phyloP scores from a whole-genome alignment of 768 basidiomycete genomes.

The Phlebiopsis flavidoalba region DNA sequence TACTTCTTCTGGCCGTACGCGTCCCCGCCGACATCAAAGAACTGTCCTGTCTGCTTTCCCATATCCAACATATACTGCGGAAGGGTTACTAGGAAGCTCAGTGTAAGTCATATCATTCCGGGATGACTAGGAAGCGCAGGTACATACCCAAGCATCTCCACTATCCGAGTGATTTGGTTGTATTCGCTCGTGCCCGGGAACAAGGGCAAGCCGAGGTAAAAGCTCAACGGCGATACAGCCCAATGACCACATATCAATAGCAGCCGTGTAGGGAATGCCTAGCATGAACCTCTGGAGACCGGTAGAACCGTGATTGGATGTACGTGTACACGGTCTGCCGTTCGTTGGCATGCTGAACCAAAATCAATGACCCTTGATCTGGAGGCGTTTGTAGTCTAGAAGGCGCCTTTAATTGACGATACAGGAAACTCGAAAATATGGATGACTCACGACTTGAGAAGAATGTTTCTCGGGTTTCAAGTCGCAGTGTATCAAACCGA shows the following conservation, averaged over 20 bases:
- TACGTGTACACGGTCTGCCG: constrained; percentile 99
- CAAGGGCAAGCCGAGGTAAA: constrained; percentile 87
- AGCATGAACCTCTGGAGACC: constrained; percentile 96
- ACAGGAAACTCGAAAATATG: background rate
- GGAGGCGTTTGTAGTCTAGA: constrained; percentile 87
- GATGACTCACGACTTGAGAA: constrained; percentile 80
- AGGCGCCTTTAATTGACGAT: constrained; percentile 7
- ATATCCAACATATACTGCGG: constrained; percentile 91
- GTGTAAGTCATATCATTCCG: background rate
- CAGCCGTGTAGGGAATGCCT: constrained; percentile 88
- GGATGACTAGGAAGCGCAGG: background rate
- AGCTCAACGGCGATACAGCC: constrained; percentile 98
- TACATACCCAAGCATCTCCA: constrained; percentile 96
- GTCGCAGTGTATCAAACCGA: constrained; percentile 95
- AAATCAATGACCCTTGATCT: constrained; percentile 99
- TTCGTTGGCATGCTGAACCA: constrained; percentile 97
- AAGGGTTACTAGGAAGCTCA: constrained; percentile 57
- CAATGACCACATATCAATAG: constrained; percentile 99
- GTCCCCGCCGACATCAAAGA: constrained; percentile 82
- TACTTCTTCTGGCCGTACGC: constrained; percentile 78
- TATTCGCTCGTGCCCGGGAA: constrained; percentile 99
- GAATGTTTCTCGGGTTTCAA: constrained; percentile 98
- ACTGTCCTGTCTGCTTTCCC: constrained; percentile 92
- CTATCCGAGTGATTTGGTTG: constrained; percentile 94
- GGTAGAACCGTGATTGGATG: constrained; percentile 98